Base-by-base conservation (phyloP, 2,329 filamentous ascomycete species). In the Neonectria sp. region DNA sequence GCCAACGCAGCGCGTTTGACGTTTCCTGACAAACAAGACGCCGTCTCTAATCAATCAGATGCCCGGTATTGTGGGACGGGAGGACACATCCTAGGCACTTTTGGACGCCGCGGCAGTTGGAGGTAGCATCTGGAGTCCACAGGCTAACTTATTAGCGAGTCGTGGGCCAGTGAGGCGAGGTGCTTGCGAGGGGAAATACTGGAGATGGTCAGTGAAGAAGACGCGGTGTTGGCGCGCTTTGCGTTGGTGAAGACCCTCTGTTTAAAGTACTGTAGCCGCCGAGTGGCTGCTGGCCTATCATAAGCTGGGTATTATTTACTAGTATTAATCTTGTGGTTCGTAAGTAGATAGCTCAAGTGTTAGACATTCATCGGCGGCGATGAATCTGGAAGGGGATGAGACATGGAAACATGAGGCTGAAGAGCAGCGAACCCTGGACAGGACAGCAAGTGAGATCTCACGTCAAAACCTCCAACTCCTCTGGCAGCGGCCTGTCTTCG, bases 401-500 rank as follows among this genome's bases (percentile, higher is more conserved):
- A 53, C 13, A 40, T 13, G 25, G 17, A 21, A 21, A 43, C 7
- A 43, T 43, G 21, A n/a, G 49, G 13, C 31, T 31, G 37, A 48
- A 17, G 6, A 17, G n/a, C 37, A 40, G 37, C 6, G 15, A 40
- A 40, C 15, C 37, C 37, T 8, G 37, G 6, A 40, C 37, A 40
- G 8, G 15, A 40, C 37, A 40, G 6, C 15, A 17, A 17, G 37
- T 40, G 15, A 40, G n/a, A 6, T 37, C 12, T 70, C 31, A 73
- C 51, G 35, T 59, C 43, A 75, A 55, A 29, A 69, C 31, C 65
- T 77, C 75, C 49, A 78, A 69, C 6, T 61, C 75, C 8, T 61
- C 58, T 8, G 80, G 79, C 57, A 82, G 56, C 27, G 63, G 56
- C 27, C 58, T 56, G 24, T 68, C 69, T 40, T 77, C 71, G 11